Evolutionary conservation across 1,284 basidiomycete genomes (phyloP), one percentile per base, ranked within the genome.

Genomic region (Apiotrichum sp.): DNA sequence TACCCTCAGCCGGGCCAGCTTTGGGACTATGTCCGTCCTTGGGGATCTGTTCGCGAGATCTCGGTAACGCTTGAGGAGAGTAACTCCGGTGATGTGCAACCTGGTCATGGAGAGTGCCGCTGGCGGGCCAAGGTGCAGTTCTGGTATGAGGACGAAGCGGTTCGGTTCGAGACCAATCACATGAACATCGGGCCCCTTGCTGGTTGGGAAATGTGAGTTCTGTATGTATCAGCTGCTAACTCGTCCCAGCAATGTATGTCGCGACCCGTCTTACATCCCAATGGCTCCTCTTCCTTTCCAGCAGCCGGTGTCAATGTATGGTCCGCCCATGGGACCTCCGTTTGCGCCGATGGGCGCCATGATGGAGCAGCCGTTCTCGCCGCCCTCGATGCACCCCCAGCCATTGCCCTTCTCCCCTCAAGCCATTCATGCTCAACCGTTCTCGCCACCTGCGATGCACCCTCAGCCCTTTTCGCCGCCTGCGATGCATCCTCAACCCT

Each of bases 131-230:
- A 68, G 84, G 81, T 92, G 50, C 88, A 92, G 71, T 93, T 89
- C 72, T 93, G 88, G 88, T 83, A 84, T 62, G 89, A 92, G 72
- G 87, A 89, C 45, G 89, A 93, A 69, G 89, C 88, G 4, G 80
- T 81, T 16, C 75, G 80, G 22, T 88, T 88, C 2, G 88, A 92
- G 67, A 82, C 84, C 47, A 84, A 63, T 1, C 70, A 68, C 41
- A 65, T 59, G 6, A 51, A 59, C 16, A 48, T 43, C 0, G 59
- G 60, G 29, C 36, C 56, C 13, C 45, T 73, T 29, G 62, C 64
- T 32, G 70, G 69, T 11, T 71, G 67, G 68, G 61, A 68, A 54
- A 55, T 73, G 71, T 73, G 53, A 63, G 71, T 13, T 22, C 36
- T 22, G 22, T 22, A 22, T 22, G 22, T 22, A 22, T 22, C 22